Evolutionary conservation across 129 eudicot genomes (phyloP), one percentile per base, ranked within the genome.

Genomic region (Lactuca sativa): DNA sequence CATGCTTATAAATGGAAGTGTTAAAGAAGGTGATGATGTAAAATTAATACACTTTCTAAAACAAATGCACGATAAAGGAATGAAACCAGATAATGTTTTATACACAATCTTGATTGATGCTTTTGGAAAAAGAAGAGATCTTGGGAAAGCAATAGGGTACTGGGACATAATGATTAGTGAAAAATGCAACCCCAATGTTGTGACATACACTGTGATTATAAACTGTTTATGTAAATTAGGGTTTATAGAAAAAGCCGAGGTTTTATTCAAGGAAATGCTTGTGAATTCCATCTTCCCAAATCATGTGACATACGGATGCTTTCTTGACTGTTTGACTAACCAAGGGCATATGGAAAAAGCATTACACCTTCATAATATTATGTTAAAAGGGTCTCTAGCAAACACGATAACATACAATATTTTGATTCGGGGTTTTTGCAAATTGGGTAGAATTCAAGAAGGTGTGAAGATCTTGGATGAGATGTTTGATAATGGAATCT

Each of bases 321-420:
- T 93, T 61, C 86, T 93, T 74, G 86, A 85, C 69, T 80, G 84
- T 69, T 87, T 89, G 18, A 85, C 95, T 1, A 69, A 72, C 41
- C 78, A 73, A 79, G 92, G 95, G 32, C 57, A 76, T 58, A 87
- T 93, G 82, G 83, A 81, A 59, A 83, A 81, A 74, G 99, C 97
- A 68, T 43, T 73, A 30, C 56, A 53, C 32, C 82, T 93, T 47
- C 99, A 93, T 70, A 74, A 80, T 13, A 30, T 72, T 70, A 85
- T 90, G 92, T 63, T 81, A 32, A 65, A 71, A 54, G 81, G 84
- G 58, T 82, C 41, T 77, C 67, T 89, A 60, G 95, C 90, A 5
- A 93, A 83, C 82, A 93, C 95, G 3, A 67, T 93, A 30, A 86
- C 95, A 1, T 86, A 87, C 80, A 93, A 93, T 73, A 93, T 93